Conservation (phyloP, 2,329 filamentous ascomycete species). For the Trichocomaceae sp. region DNA sequence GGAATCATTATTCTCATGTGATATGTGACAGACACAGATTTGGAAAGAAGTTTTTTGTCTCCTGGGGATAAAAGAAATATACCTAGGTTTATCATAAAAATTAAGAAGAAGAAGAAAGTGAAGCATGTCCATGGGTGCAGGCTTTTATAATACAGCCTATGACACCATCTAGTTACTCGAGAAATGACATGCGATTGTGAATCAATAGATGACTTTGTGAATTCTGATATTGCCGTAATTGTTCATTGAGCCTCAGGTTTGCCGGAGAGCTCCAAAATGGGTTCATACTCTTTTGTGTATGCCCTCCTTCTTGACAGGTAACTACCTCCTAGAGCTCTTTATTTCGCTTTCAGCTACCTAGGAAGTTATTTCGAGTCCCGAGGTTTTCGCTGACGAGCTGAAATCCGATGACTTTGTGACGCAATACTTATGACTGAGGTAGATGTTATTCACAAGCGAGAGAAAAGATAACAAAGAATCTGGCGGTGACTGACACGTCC, state of each 20-base stretch:
- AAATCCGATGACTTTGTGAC: neutral
- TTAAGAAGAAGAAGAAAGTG: neutral
- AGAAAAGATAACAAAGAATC: neutral
- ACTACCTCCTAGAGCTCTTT: neutral
- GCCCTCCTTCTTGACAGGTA: neutral
- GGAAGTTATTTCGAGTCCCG: neutral
- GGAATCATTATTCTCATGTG: neutral
- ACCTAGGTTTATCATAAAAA: neutral
- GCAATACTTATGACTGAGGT: neutral
- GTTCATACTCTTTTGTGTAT: neutral
- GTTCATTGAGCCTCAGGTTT: neutral
- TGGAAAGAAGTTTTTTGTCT: neutral
- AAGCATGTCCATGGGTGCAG: neutral
- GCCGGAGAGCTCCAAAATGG: too few species aligned
- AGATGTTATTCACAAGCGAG: neutral
- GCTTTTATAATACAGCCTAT: neutral
- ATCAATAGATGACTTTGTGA: neutral
- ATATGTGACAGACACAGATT: neutral
- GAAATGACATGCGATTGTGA: neutral
- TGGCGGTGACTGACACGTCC: neutral
- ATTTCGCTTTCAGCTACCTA: neutral
- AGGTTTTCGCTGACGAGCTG: neutral
- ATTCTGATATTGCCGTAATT: neutral
- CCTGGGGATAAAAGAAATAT: neutral
- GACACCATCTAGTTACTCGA: neutral